Percentiles rank a stretch among this genome's conserved stretches.
phyloP scores from a whole-genome alignment of 2,329 filamentous ascomycete genomes.

The Tolypocladium tundrense region DNA sequence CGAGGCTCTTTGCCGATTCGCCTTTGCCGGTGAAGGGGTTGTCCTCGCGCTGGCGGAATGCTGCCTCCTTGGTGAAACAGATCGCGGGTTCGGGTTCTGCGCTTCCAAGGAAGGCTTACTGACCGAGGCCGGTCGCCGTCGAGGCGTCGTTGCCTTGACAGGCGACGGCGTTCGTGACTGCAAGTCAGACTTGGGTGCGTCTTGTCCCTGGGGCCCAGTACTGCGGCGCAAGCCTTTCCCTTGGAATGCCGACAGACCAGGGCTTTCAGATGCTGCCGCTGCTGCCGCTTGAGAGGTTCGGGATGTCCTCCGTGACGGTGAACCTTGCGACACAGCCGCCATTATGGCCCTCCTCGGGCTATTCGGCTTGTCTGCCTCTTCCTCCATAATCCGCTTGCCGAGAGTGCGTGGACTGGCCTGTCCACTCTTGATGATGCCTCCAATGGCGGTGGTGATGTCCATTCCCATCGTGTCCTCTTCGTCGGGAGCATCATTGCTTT shows the following conservation, averaged over 20 bases:
- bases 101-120: background rate
- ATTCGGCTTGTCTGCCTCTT: constrained; percentile 42
- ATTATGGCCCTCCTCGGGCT: constrained; percentile 27
- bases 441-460: constrained; percentile 57
- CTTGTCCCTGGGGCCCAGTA: constrained; percentile 21
- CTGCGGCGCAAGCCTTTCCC: constrained; percentile 40
- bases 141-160: constrained; percentile 6
- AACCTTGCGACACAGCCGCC: constrained; percentile 12
- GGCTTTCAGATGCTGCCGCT: constrained; percentile 33
- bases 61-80: constrained; percentile 5
- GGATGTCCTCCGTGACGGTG: constrained; percentile 8
- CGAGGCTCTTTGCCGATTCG: constrained; percentile 17
- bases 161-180: constrained; percentile 7
- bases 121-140: background rate
- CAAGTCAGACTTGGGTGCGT: constrained; percentile 5
- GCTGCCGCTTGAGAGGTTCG: constrained; percentile 19
- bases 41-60: constrained; percentile 6
- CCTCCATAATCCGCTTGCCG: constrained; percentile 48
- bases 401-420: constrained; percentile 20
- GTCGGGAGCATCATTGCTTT: constrained; percentile 20
- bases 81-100: constrained; percentile 2
- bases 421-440: constrained; percentile 43
- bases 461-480: constrained; percentile 43
- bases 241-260: constrained; percentile 42
- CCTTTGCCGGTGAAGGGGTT: constrained; percentile 7